Evolutionary conservation across 1,284 basidiomycete genomes (phyloP).

Genomic region (Flammula alnicola): DNA sequence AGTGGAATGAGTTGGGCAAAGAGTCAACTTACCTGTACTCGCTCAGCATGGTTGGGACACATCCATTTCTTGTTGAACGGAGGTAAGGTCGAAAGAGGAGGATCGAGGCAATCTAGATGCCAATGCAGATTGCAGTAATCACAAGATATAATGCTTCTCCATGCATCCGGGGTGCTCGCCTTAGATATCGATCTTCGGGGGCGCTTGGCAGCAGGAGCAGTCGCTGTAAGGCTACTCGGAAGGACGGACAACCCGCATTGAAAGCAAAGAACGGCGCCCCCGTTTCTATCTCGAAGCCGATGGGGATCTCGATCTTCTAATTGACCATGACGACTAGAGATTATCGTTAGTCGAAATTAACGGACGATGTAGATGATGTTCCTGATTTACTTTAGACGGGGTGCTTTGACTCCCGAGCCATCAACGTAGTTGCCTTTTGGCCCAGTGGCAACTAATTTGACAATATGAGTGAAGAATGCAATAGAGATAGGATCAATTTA

Average conservation of each 20-base stretch:
- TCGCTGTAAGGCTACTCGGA: conserved; percentile 53
- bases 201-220: conserved; percentile 58
- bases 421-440: conserved; percentile 80
- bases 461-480: conserved; percentile 11
- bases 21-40: conserved; percentile 61
- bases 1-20: conserved; percentile 16
- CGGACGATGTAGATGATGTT: conserved; percentile 18
- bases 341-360: conserved; percentile 17
- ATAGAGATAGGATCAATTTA: conserved; percentile 40
- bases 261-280: conserved; percentile 85
- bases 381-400: conserved; percentile 71
- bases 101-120: conserved; percentile 96
- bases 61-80: conserved; percentile 94
- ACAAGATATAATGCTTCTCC: conserved; percentile 86
- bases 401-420: conserved; percentile 75
- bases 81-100: conserved; percentile 88
- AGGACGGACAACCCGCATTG: conserved; percentile 85
- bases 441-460: conserved; percentile 66
- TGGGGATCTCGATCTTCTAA: conserved; percentile 92
- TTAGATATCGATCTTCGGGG: conserved; percentile 52
- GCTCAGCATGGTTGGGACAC: conserved; percentile 95
- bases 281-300: conserved; percentile 86
- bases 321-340: conserved; percentile 80
- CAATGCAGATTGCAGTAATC: conserved; percentile 96
- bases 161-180: conserved; percentile 50